Evolutionary conservation across 2,329 filamentous ascomycete species (phyloP), one percentile per base, ranked within the genome.

Genomic region (Fusarium anthophilum): DNA sequence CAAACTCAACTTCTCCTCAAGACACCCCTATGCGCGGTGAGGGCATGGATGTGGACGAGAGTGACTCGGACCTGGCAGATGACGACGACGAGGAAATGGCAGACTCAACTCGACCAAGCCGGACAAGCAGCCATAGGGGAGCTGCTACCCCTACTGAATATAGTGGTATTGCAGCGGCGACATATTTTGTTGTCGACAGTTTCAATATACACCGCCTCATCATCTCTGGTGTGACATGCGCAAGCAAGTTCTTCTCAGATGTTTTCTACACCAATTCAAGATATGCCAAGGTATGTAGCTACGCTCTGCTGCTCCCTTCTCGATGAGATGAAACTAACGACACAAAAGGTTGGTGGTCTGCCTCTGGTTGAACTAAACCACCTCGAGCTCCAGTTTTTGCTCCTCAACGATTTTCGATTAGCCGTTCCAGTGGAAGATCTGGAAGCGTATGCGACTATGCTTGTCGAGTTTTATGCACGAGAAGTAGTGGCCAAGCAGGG

Each of bases 261-360:
- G 96, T 98, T 45, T 99, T 99, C 79, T 99, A 98, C 82, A 99
- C 96, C 15, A 99, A 99, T 83, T 98, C 96, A 63, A 91, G 96
- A 91, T 99, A 99, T 82, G 96, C 96, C 69, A 99, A 98, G 93
- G 96, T 98, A 87, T 73, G 87, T 84, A 62, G 37, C 10, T 55
- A 28, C 58, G 38, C 37, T 38, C 43, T 28, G 28, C 26, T n/a
- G 48, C 20, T n/a, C 20, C 22, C 28, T 35, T 44, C 14, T 38
- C 14, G n/a, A 28, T 22, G 32, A 39, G 24, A 7, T 17, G 35
- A 69, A 58, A 64, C 75, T 77, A 53, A 77, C 44, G 18, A 22
- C n/a, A 18, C 17, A 18, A 24, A 72, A 99, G 96, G 96, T 99
- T 79, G 96, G 96, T 70, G 96, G 96, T 55, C 87, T 99, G 24